phyloP scores from a whole-genome alignment of 2,329 filamentous ascomycete species.

The Chaetomiaceae sp. region DNA sequence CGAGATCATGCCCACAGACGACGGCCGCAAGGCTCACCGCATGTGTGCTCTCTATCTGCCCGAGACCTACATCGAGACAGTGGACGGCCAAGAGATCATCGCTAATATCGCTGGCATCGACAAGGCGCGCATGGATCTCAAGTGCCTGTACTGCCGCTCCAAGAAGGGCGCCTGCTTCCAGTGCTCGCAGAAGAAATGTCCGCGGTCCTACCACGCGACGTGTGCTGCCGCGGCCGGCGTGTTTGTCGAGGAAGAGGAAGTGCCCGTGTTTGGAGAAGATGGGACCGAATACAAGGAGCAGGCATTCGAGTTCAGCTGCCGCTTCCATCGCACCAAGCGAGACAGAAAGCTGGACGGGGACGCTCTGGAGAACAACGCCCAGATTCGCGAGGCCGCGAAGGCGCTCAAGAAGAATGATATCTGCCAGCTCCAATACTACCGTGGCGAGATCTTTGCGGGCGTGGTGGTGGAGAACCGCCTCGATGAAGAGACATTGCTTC shows the following conservation, averaged over 20 bases:
- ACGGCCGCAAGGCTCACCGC: slow-evolving; percentile 80
- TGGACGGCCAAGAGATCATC: slow-evolving; percentile 67
- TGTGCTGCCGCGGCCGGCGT: slow-evolving; percentile 91
- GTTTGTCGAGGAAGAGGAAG: slow-evolving; percentile 79
- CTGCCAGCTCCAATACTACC: slow-evolving; percentile 79
- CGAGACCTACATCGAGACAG: slow-evolving; percentile 77
- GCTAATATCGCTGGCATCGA: slow-evolving; percentile 76
- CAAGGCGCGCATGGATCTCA: slow-evolving; percentile 82
- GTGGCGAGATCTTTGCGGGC: slow-evolving; percentile 86
- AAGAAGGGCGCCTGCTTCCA: slow-evolving; percentile 96
- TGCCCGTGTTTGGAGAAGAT: slow-evolving; percentile 85
- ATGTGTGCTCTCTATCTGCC: slow-evolving; percentile 88
- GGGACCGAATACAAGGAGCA: slow-evolving; percentile 89
- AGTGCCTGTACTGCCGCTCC: slow-evolving; percentile 91
- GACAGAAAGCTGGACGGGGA: slow-evolving; percentile 69
- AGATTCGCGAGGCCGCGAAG: slow-evolving; percentile 63
- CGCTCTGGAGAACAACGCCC: slow-evolving; percentile 63
- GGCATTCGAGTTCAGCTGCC: slow-evolving; percentile 88
- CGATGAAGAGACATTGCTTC: slow-evolving; percentile 68
- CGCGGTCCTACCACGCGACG: slow-evolving; percentile 88
- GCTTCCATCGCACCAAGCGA: slow-evolving; percentile 86
- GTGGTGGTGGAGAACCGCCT: slow-evolving; percentile 77
- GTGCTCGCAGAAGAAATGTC: slow-evolving; percentile 91
- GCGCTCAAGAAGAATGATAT: slow-evolving; percentile 67
- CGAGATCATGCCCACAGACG: slow-evolving; percentile 80